Conservation (phyloP, 257 asterid species). For the Solanum okadae region DNA sequence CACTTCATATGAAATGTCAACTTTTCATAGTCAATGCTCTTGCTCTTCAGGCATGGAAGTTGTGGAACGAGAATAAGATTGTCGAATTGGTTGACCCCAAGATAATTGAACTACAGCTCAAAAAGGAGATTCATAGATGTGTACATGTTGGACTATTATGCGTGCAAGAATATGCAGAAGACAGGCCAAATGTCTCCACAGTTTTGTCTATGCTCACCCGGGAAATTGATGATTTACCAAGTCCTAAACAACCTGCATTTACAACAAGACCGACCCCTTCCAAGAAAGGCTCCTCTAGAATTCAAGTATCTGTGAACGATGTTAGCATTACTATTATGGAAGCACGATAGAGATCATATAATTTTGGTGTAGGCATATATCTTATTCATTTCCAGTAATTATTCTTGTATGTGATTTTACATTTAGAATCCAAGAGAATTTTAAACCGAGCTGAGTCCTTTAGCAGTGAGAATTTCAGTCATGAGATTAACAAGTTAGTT, state of each 20-base stretch:
- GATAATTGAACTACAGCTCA: constrained; percentile 1
- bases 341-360: constrained; percentile 22
- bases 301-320: constrained; percentile 27
- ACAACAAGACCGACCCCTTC: constrained; percentile 2
- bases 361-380: neutral
- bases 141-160: constrained; percentile 52
- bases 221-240: constrained; percentile 40
- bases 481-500: neutral
- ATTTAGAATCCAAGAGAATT: neutral
- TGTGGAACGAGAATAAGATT: neutral
- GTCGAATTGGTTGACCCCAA: neutral
- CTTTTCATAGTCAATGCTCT: neutral
- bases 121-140: constrained; percentile 33
- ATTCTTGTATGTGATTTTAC: neutral
- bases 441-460: neutral
- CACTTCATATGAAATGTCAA: neutral
- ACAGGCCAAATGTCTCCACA: constrained; percentile 21
- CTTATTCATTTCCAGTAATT: neutral
- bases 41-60: constrained; percentile 10
- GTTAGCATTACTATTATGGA: constrained; percentile 25
- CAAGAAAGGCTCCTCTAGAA: constrained; percentile 21
- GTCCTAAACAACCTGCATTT: constrained; percentile 37
- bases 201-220: constrained; percentile 49
- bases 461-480: neutral
- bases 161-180: constrained; percentile 50